phyloP scores from a whole-genome alignment of 208 protist species.

The Trypanosomatidae sp. region DNA sequence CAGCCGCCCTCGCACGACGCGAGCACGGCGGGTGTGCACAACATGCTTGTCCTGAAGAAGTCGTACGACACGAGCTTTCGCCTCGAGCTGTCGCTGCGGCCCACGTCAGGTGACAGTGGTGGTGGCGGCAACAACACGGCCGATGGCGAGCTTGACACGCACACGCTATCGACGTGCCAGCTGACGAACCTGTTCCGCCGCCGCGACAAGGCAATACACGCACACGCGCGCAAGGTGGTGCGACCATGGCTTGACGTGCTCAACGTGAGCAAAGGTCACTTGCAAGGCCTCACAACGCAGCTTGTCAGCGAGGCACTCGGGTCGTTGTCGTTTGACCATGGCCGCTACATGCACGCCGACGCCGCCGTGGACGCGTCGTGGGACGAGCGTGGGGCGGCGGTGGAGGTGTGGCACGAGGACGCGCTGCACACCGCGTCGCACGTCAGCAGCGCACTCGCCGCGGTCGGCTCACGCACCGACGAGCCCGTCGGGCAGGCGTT shows the following conservation, averaged over 20 bases:
- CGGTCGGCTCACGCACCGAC: slow-evolving; percentile 50
- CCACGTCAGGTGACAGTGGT: slow-evolving; percentile 7
- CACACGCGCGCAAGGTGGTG: slow-evolving; percentile 35
- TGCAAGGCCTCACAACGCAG: slow-evolving; percentile 20
- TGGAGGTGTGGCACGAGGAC: slow-evolving; percentile 3
- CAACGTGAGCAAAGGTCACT: slow-evolving; percentile 23
- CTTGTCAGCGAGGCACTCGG: slow-evolving; percentile 46
- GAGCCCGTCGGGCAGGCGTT: slow-evolving; percentile 39
- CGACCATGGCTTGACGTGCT: slow-evolving; percentile 24
- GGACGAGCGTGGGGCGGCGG: slow-evolving; percentile 18
- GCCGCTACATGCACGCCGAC: slow-evolving; percentile 32
- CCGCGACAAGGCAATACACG: slow-evolving; percentile 41
- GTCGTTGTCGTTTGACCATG: slow-evolving; percentile 25
- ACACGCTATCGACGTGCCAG: slow-evolving; percentile 51
- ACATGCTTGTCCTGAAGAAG: slow-evolving; percentile 64
- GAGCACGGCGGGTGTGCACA: slow-evolving; percentile 7
- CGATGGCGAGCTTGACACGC: slow-evolving; percentile 2
- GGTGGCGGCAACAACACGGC: neutral
- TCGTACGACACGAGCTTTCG: slow-evolving; percentile 53
- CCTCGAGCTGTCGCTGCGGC: slow-evolving; percentile 55
- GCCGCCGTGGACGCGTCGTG: slow-evolving; percentile 17
- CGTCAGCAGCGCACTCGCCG: slow-evolving; percentile 17
- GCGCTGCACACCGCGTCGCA: slow-evolving; percentile 10
- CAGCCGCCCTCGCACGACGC: neutral
- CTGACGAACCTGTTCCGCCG: slow-evolving; percentile 62